Conservation (phyloP, 2,329 filamentous ascomycete genomes). For the Xenoacremonium recifei region DNA sequence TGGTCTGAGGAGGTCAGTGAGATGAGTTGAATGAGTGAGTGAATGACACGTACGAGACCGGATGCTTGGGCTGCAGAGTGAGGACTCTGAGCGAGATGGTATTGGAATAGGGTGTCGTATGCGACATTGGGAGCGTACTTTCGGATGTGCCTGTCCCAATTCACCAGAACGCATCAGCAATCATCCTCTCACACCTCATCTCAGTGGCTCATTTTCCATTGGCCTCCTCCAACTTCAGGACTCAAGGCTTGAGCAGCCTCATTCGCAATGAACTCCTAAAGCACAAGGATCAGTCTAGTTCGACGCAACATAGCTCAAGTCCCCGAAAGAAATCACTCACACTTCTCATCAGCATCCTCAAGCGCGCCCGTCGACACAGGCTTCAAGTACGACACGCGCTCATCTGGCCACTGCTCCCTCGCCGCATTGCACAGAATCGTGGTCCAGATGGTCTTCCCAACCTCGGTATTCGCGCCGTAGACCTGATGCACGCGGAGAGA, state of each 20-base stretch:
- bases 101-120: constrained; percentile 65
- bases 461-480: constrained; percentile 80
- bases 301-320: too few relatives aligned
- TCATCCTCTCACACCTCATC: neutral
- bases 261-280: too few relatives aligned
- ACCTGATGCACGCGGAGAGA: constrained; percentile 70
- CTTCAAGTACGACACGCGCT: constrained; percentile 67
- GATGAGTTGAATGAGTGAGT: neutral
- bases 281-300: too few relatives aligned
- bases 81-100: constrained; percentile 72
- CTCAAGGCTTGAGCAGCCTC: too few relatives aligned
- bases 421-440: constrained; percentile 68
- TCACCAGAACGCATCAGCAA: neutral
- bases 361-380: constrained; percentile 75
- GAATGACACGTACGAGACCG: constrained; percentile 34
- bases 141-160: constrained; percentile 55
- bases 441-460: constrained; percentile 81
- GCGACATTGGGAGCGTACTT: constrained; percentile 53
- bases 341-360: constrained; percentile 70
- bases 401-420: constrained; percentile 41
- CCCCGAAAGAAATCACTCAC: too few relatives aligned
- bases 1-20: neutral
- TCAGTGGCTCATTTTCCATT: too few relatives aligned
- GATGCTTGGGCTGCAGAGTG: constrained; percentile 64
- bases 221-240: too few relatives aligned